These are phyloP conservation scores for Diaporthe velutina DNA, from an alignment of 2,329 filamentous ascomycete species.

Conservation along the genomic window DNA sequence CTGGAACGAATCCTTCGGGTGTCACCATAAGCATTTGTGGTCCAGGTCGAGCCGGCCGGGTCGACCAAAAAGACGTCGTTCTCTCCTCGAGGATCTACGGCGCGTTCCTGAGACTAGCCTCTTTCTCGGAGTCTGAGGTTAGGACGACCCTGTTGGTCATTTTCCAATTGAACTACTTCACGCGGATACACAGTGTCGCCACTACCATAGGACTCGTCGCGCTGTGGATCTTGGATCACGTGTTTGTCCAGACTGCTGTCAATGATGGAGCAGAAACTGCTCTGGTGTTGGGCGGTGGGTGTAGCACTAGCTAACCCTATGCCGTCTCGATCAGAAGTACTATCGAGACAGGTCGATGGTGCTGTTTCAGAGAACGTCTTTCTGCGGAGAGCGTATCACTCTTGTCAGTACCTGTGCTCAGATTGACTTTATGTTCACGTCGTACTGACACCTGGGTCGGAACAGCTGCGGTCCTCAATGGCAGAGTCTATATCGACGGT, in stretches of 20 bases:
- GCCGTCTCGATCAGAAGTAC: background rate
- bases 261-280: background rate
- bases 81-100: background rate
- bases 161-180: background rate
- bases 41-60: background rate
- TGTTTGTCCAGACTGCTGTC: background rate
- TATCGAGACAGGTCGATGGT: background rate
- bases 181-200: background rate
- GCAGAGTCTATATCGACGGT: constrained; percentile 4
- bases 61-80: background rate
- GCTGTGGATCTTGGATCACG: background rate
- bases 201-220: background rate
- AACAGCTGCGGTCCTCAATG: constrained; percentile 12
- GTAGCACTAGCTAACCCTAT: background rate
- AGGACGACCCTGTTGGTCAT: background rate
- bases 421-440: background rate
- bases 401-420: background rate
- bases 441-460: background rate
- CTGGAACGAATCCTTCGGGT: background rate
- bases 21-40: background rate
- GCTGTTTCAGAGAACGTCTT: background rate
- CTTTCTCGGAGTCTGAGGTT: background rate
- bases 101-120: background rate
- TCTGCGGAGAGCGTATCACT: constrained; percentile 3
- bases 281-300: background rate